A percentile compares a stretch with the other conserved stretches of the same genome.
These are phyloP conservation scores for Ophidiomyces ophidiicola DNA, from an alignment of 2,329 filamentous ascomycete species.

Conservation along the genomic window DNA sequence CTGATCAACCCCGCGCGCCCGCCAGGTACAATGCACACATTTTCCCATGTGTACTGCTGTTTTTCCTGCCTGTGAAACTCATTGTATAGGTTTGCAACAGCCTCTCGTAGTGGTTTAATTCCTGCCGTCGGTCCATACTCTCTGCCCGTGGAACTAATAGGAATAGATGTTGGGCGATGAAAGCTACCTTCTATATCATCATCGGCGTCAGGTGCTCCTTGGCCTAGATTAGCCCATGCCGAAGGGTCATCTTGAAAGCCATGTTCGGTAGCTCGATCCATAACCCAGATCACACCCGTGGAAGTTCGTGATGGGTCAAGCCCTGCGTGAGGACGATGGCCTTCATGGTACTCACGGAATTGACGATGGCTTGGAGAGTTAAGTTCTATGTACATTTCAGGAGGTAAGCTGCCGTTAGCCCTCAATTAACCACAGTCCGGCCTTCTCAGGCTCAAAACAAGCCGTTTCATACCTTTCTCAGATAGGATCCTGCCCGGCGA, in stretches of 20 bases:
- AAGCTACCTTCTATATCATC: slow-evolving; percentile 88
- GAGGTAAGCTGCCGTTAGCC: neutral
- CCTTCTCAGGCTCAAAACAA: too few species aligned
- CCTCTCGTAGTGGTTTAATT: slow-evolving; percentile 79
- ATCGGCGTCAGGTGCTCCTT: slow-evolving; percentile 87
- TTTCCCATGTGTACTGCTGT: slow-evolving; percentile 89
- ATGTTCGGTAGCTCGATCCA: slow-evolving; percentile 65
- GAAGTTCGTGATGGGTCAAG: slow-evolving; percentile 78
- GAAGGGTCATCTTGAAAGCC: slow-evolving; percentile 74
- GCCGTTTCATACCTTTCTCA: too few species aligned
- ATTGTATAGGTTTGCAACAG: slow-evolving; percentile 87
- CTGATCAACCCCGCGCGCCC: slow-evolving; percentile 85
- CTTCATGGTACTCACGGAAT: slow-evolving; percentile 81
- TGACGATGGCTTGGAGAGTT: slow-evolving; percentile 75
- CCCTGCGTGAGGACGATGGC: slow-evolving; percentile 80
- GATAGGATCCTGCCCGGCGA: too few species aligned
- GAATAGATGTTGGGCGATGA: slow-evolving; percentile 62
- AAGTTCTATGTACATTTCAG: slow-evolving; percentile 45
- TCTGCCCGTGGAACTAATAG: slow-evolving; percentile 63
- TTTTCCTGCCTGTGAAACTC: slow-evolving; percentile 80
- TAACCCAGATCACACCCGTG: slow-evolving; percentile 80
- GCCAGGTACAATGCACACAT: slow-evolving; percentile 90
- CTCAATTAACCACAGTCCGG: too few species aligned
- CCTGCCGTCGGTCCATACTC: slow-evolving; percentile 92
- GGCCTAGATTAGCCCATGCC: slow-evolving; percentile 83